These are phyloP conservation scores for Neurospora tetrasperma DNA, from an alignment of 495 filamentous ascomycete genomes.

Conservation along the genomic window DNA sequence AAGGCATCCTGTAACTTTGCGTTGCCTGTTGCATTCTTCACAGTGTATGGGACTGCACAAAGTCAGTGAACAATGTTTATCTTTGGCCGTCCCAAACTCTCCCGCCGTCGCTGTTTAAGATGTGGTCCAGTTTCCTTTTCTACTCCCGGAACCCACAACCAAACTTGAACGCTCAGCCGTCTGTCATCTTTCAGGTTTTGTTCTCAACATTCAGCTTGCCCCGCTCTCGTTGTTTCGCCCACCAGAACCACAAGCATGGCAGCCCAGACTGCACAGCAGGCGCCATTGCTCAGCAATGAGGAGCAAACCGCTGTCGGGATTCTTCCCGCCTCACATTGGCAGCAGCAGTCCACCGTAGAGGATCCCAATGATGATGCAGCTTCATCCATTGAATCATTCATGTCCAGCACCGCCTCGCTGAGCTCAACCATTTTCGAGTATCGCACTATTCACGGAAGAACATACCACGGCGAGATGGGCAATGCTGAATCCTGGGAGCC, in stretches of 20 bases:
- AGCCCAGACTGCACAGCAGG: neutral
- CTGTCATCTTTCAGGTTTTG: neutral
- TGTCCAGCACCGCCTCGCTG: slow-evolving; percentile 21
- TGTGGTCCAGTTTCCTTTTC: neutral
- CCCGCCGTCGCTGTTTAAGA: neutral
- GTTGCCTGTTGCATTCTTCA: neutral
- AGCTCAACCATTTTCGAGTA: slow-evolving; percentile 23
- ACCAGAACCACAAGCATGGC: neutral
- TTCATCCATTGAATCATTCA: neutral
- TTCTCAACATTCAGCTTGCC: neutral
- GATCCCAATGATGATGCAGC: neutral
- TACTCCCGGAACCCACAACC: neutral
- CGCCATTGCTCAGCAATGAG: neutral
- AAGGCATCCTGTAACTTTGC: neutral
- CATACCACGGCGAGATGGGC: slow-evolving; percentile 15
- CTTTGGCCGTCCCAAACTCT: no score
- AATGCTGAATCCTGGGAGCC: slow-evolving; percentile 11
- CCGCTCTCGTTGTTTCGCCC: neutral
- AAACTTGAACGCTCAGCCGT: neutral
- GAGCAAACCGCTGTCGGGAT: neutral
- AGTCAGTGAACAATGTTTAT: no score
- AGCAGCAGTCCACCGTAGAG: neutral
- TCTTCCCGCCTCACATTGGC: slow-evolving; percentile 1
- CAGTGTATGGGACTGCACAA: neutral
- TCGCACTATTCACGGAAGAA: slow-evolving; percentile 17